Percentiles rank a stretch among this genome's conserved stretches.
Conservation (phyloP, 2,329 filamentous ascomycete genomes). For the Aquanectria penicillioides region DNA sequence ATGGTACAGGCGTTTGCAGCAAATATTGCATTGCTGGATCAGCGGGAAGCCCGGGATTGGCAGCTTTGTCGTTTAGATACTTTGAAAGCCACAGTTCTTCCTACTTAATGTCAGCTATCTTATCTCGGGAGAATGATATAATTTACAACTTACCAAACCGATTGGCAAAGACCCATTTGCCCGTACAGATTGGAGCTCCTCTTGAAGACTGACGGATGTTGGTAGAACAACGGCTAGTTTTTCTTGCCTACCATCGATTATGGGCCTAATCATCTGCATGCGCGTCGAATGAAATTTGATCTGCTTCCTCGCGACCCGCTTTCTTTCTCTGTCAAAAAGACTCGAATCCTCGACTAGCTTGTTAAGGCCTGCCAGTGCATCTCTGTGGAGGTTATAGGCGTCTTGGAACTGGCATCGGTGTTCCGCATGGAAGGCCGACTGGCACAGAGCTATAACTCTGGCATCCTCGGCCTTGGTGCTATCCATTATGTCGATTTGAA, state of each 20-base stretch:
- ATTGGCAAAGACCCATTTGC: not conserved
- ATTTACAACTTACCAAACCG: not conserved
- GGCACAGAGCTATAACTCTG: not conserved
- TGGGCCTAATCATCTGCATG: not conserved
- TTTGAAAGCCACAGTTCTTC: not conserved
- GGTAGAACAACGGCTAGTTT: not conserved
- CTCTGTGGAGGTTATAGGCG: not conserved
- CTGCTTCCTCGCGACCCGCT: not conserved
- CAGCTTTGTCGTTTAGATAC: not conserved
- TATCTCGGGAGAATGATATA: not conserved
- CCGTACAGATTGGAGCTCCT: not conserved
- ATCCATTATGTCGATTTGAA: not conserved
- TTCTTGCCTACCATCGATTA: not conserved
- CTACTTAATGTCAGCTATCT: not conserved
- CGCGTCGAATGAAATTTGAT: not conserved
- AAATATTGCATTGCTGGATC: not conserved
- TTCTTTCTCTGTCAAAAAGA: not conserved
- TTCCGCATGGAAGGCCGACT: not conserved
- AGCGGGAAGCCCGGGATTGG: not conserved
- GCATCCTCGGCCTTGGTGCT: not conserved
- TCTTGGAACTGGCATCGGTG: conserved; percentile 1
- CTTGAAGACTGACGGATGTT: not conserved
- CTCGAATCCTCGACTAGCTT: not conserved
- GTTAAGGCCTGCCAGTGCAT: not conserved
- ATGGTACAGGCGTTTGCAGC: not conserved